Conservation (phyloP, 2,329 filamentous ascomycete species). For the Bertia moriformis region DNA sequence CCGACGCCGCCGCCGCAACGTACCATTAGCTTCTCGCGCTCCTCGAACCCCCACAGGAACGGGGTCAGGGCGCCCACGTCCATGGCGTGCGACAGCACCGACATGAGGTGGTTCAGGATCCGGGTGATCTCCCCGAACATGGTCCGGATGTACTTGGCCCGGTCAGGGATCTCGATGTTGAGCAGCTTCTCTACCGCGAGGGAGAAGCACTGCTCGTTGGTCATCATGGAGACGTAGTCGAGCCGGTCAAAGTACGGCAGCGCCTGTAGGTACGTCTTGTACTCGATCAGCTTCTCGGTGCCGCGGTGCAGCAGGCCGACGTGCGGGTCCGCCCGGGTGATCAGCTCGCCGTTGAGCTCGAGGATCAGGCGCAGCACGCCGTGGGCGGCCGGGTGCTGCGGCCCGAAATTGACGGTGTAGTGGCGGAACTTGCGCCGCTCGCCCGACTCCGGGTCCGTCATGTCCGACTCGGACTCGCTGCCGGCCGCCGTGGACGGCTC, state of each 20-base stretch:
- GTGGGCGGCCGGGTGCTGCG: conserved; percentile 95
- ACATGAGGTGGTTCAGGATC: conserved; percentile 95
- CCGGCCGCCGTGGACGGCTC: background rate
- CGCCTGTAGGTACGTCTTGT: conserved; percentile 97
- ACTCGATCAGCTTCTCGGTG: conserved; percentile 99
- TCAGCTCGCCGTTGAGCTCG: conserved; percentile 94
- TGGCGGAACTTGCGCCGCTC: conserved; percentile 83
- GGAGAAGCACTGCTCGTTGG: conserved; percentile 95
- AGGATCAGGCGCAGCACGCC: conserved; percentile 94
- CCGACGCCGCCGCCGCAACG: no score
- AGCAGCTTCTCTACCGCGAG: conserved; percentile 94
- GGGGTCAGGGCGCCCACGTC: conserved; percentile 95
- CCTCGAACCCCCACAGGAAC: conserved; percentile 98
- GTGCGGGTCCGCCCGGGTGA: conserved; percentile 89
- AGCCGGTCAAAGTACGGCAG: conserved; percentile 97
- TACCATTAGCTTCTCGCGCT: conserved; percentile 99
- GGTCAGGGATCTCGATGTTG: conserved; percentile 87
- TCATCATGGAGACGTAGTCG: conserved; percentile 99
- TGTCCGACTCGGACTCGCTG: background rate
- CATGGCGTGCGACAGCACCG: conserved; percentile 91
- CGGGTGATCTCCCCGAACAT: conserved; percentile 91
- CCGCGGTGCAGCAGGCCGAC: conserved; percentile 91
- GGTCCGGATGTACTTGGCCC: conserved; percentile 93
- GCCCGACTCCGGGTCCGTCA: background rate
- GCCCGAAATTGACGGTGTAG: conserved; percentile 98